These are phyloP conservation scores for Trichoderma harzianum DNA, from an alignment of 2,329 filamentous ascomycete species.

Conservation along the genomic window DNA sequence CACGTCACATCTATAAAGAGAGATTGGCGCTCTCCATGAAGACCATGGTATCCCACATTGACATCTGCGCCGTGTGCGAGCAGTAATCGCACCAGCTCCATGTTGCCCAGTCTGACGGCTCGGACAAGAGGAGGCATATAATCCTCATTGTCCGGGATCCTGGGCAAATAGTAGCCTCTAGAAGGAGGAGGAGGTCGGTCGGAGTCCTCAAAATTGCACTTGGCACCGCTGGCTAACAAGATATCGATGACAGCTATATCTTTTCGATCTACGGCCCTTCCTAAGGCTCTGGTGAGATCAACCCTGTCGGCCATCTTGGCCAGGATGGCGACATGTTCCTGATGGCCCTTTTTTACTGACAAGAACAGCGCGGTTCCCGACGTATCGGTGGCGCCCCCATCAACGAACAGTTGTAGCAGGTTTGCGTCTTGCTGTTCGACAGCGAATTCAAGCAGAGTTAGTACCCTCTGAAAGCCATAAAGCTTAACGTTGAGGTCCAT, in stretches of 20 bases:
- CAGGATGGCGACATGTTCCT: neutral
- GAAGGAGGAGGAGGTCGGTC: neutral
- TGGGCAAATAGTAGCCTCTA: neutral
- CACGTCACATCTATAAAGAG: neutral
- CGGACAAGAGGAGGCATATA: neutral
- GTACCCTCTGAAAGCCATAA: neutral
- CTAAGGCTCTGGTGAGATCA: neutral
- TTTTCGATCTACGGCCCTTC: neutral
- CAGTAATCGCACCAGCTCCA: neutral
- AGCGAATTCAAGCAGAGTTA: neutral
- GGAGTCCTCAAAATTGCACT: neutral
- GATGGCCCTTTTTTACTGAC: neutral
- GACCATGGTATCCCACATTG: neutral
- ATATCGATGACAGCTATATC: neutral
- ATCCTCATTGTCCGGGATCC: neutral
- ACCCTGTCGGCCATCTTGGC: neutral
- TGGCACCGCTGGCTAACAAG: neutral
- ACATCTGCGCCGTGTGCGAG: neutral
- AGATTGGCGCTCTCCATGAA: neutral
- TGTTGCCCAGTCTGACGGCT: neutral
- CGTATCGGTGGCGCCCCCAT: neutral
- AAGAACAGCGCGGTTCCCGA: neutral
- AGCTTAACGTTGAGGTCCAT: neutral
- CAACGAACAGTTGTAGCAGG: neutral
- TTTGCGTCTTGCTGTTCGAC: neutral